A percentile compares a stretch with the other conserved stretches of the same genome.
Evolutionary conservation across 1,284 basidiomycete genomes (phyloP).

Genomic region (Heliocybe sulcata): DNA sequence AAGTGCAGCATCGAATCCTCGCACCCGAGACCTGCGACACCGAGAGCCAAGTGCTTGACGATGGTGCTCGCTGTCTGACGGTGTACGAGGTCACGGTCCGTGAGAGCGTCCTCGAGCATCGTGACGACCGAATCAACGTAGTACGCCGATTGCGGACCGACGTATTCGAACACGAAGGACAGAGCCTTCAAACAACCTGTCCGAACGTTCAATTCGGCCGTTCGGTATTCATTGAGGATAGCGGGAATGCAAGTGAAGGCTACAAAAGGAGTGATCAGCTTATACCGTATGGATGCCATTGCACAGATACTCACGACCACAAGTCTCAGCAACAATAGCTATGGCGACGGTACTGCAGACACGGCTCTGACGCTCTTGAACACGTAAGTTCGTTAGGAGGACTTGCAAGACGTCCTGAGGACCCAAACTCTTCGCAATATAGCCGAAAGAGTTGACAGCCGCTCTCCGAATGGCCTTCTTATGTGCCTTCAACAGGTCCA

Average conservation of each 20-base stretch:
- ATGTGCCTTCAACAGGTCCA: conserved; percentile 97
- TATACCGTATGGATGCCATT: conserved; percentile 12
- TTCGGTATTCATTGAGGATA: conserved; percentile 98
- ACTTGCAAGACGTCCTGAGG: conserved; percentile 98
- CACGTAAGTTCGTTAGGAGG: conserved; percentile 92
- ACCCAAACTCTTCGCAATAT: conserved; percentile 98
- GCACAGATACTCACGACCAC: conserved; percentile 75
- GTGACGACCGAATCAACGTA: conserved; percentile 97
- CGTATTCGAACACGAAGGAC: conserved; percentile 99
- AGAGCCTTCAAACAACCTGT: conserved; percentile 99
- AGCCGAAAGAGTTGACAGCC: conserved; percentile 98
- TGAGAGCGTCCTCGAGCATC: conserved; percentile 96
- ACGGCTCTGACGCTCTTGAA: conserved; percentile 98
- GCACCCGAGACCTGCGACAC: conserved; percentile 94
- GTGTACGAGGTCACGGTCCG: conserved; percentile 97
- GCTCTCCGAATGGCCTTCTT: conserved; percentile 99
- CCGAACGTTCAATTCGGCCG: conserved; percentile 95
- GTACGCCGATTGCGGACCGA: conserved; percentile 98
- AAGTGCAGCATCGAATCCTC: conserved; percentile 97
- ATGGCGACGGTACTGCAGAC: conserved; percentile 99
- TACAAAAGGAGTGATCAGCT: conserved; percentile 20
- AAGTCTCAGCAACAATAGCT: conserved; percentile 95
- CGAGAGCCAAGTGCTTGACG: conserved; percentile 96
- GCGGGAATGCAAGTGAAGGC: conserved; percentile 99
- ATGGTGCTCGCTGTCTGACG: conserved; percentile 99